These are phyloP conservation scores for Eremothecium gossypii DNA, from an alignment of 1,139 yeast species.

Conservation along the genomic window DNA sequence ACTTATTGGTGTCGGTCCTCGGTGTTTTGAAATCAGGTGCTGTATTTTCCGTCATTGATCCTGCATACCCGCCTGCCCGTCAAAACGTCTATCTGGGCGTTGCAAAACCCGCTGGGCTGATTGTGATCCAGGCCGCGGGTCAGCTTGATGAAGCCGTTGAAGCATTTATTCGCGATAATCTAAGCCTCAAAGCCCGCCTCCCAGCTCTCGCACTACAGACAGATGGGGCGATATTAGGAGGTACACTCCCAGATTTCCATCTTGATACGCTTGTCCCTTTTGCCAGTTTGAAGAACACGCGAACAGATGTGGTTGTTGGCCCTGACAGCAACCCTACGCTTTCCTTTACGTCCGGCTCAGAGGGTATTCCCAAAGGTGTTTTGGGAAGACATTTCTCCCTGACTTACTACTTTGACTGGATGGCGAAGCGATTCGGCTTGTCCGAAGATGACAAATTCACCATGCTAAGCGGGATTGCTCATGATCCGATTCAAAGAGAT, in stretches of 20 bases:
- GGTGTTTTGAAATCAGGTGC: constrained; percentile 98
- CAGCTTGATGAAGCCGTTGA: constrained; percentile 64
- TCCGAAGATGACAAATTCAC: constrained; percentile 81
- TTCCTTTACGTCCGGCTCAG: constrained; percentile 96
- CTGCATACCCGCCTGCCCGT: constrained; percentile 97
- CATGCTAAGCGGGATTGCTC: constrained; percentile 97
- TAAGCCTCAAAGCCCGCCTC: constrained; percentile 61
- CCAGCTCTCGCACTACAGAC: constrained; percentile 70
- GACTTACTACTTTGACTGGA: constrained; percentile 98
- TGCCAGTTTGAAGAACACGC: constrained; percentile 38
- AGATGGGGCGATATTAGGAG: constrained; percentile 70
- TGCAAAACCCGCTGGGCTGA: constrained; percentile 84
- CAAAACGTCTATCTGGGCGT: constrained; percentile 88
- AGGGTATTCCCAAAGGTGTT: constrained; percentile 98
- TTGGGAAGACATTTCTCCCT: constrained; percentile 93
- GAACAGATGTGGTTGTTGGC: constrained; percentile 89
- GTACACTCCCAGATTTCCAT: constrained; percentile 26
- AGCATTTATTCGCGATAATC: constrained; percentile 61
- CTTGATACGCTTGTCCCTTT: constrained; percentile 46
- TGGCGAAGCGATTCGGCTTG: constrained; percentile 76
- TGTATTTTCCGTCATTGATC: constrained; percentile 95
- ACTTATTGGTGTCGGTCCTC: constrained; percentile 90
- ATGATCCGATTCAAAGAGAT: constrained; percentile 98
- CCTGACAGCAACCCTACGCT: constrained; percentile 97
- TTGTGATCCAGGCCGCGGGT: constrained; percentile 89